Base-by-base conservation (phyloP, 2,329 filamentous ascomycete species). In the Aphanocladium album region DNA sequence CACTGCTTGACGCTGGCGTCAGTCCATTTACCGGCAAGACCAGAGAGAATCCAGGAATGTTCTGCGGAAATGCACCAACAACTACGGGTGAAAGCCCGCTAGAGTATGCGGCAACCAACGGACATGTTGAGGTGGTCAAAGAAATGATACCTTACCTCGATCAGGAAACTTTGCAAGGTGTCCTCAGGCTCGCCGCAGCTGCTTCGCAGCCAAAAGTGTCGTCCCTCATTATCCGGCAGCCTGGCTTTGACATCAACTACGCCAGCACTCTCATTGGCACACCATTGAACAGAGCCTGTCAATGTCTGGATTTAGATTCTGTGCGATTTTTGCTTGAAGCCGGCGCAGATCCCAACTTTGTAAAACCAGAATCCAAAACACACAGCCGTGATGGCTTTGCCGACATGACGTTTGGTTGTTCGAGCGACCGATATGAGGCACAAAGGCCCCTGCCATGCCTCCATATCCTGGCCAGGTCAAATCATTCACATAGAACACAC, bases 291-390 rank as follows among this genome's bases (percentile, higher is more conserved):
- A 8, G 8, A 39, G 35, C 35, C 16, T 39, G 35, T 16, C 8
- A 39, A 39, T 8, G 8, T 39, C 16, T 8, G 8, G 16, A 16
- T 39, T 8, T 16, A 8, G 8, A 8, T 8, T 8, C 35, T 8
- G 35, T 39, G 8, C 57, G 58, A 1, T 45, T 63, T 0, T 51
- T 74, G 27, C 25, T 72, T 4, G 57, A 53, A 3, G 61, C 64
- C 8, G 70, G 68, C 1, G 73, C 69, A 11, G 61, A 69, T 17
- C 68, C 67, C 9, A 63, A 71, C 47, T 21, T 39, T 16, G n/a
- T n/a, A n/a, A n/a, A n/a, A n/a, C n/a, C n/a, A 39, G 35, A 39
- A 39, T 8, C 16, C 8, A 39, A 39, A 39, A 39, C 35, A 16
- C 35, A 8, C 35, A 39, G 16, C 35, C 35, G 35, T 16, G 16